Evolutionary conservation across 2,329 filamentous ascomycete species (phyloP), one percentile per base, ranked within the genome.

Genomic region (Fusarium napiforme): DNA sequence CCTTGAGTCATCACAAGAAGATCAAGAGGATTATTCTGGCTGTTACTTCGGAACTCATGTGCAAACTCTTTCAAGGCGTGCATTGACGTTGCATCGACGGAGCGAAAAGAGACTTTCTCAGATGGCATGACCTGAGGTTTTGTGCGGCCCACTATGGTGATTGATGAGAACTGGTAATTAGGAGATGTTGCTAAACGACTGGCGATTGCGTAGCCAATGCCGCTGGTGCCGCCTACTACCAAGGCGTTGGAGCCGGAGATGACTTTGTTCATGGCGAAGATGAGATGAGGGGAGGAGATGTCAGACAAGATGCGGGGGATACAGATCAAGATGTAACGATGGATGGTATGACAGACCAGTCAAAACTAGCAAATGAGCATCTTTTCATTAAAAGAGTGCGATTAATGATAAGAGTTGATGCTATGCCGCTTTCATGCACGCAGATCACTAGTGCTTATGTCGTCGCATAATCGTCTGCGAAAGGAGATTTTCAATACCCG

Each of bases 1-100:
- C 83, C 83, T 50, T 83, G 82, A 0, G 80, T 82, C 72, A 84
- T 76, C 55, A 84, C 75, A 12, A 84, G 80, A 5, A 83, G 72
- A 53, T 84, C 83, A n/a, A 84, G 69, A 72, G 40, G 69, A 71
- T 2, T 23, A 0, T 39, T 61, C 0, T 60, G 18, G 6, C 15
- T 37, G 14, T 66, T 49, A 16, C 46, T 42, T 77, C 81, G 75
- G 65, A 73, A 11, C 28, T 59, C 46, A 77, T 77, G n/a, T 0
- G 80, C 77, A 55, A 80, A 82, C 21, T 71, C 42, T 66, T 81
- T 82, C 46, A 82, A 79, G 8, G 58, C 53, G 36, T 72, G 72
- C 81, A 82, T 82, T 0, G 78, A 81, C 0, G 79, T 77, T 8
- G 81, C 81, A 30, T 82, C 81, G 3, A 82, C 71, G 0, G 62